Evolutionary conservation across 2,329 filamentous ascomycete species (phyloP).

Genomic region (Colletotrichum falcatum): DNA sequence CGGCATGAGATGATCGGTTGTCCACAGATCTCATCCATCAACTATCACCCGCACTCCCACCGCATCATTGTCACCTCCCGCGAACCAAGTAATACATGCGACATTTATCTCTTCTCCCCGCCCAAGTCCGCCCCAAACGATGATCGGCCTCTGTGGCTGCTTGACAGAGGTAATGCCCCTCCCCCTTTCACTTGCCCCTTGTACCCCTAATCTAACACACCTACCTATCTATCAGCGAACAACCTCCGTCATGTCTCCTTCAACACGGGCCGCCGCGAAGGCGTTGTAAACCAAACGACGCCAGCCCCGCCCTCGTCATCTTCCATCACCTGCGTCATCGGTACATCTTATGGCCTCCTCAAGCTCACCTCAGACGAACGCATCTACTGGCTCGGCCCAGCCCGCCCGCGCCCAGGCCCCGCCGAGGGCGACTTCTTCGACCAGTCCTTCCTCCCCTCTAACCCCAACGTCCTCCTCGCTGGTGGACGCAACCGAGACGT

Average conservation of each 20-base stretch:
- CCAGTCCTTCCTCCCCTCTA: slow-evolving; percentile 59
- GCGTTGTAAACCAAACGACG: slow-evolving; percentile 55
- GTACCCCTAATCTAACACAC: neutral
- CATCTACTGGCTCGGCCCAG: slow-evolving; percentile 51
- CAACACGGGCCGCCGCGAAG: slow-evolving; percentile 45
- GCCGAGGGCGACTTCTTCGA: slow-evolving; percentile 57
- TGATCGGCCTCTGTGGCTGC: slow-evolving; percentile 52
- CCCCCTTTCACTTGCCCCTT: neutral
- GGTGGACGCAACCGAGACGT: slow-evolving; percentile 63
- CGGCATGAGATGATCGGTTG: slow-evolving; percentile 53
- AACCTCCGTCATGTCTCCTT: slow-evolving; percentile 50
- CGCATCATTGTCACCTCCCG: slow-evolving; percentile 58
- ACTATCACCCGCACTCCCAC: slow-evolving; percentile 58
- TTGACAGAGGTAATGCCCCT: slow-evolving; percentile 45
- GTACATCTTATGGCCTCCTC: slow-evolving; percentile 61
- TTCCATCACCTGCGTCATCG: slow-evolving; percentile 58
- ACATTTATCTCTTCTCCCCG: slow-evolving; percentile 55
- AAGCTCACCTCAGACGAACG: slow-evolving; percentile 49
- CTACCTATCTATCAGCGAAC: slow-evolving; percentile 44
- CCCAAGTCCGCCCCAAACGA: slow-evolving; percentile 46
- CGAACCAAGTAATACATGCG: slow-evolving; percentile 47
- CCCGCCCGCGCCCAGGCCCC: slow-evolving; percentile 39
- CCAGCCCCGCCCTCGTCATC: slow-evolving; percentile 54
- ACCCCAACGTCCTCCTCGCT: slow-evolving; percentile 61
- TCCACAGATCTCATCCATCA: slow-evolving; percentile 59